phyloP scores from a whole-genome alignment of 73 alveolate genomes.

The Blepharisma stoltei region DNA sequence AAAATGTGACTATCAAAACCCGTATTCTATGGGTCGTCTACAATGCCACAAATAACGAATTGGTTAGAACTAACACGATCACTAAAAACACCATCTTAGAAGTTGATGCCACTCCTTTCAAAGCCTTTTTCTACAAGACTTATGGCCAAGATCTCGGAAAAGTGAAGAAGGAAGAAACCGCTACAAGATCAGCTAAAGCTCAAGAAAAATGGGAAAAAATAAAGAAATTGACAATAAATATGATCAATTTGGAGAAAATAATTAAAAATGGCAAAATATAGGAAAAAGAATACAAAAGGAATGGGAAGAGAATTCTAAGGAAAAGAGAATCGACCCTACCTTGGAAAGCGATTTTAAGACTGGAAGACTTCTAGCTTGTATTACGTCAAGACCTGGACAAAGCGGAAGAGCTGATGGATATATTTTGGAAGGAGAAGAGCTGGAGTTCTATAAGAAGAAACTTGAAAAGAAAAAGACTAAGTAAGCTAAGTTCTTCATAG shows the following conservation, averaged over 20 bases:
- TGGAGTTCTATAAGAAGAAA: neutral
- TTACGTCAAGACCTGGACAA: constrained; percentile 97
- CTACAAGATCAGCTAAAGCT: too few relatives aligned
- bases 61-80: constrained; percentile 93
- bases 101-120: constrained; percentile 90
- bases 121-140: neutral
- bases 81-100: constrained; percentile 79
- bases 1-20: constrained; percentile 63
- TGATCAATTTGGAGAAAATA: too few relatives aligned
- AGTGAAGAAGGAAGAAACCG: too few relatives aligned
- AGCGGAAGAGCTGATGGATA: constrained; percentile 98
- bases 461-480: too few relatives aligned
- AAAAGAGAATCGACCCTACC: constrained; percentile 18
- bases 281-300: too few relatives aligned
- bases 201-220: too few relatives aligned
- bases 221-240: too few relatives aligned
- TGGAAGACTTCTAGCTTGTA: constrained; percentile 93
- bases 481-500: too few relatives aligned
- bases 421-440: constrained; percentile 96
- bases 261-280: too few relatives aligned
- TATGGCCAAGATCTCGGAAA: too few relatives aligned
- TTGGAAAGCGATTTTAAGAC: constrained; percentile 73
- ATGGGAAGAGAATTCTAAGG: too few relatives aligned
- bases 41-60: constrained; percentile 97
- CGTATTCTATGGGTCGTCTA: constrained; percentile 90